Percentiles rank a stretch among this genome's conserved stretches.
These are phyloP conservation scores for Pseudocercospora fuligena DNA, from an alignment of 2,329 filamentous ascomycete species.

Conservation along the genomic window DNA sequence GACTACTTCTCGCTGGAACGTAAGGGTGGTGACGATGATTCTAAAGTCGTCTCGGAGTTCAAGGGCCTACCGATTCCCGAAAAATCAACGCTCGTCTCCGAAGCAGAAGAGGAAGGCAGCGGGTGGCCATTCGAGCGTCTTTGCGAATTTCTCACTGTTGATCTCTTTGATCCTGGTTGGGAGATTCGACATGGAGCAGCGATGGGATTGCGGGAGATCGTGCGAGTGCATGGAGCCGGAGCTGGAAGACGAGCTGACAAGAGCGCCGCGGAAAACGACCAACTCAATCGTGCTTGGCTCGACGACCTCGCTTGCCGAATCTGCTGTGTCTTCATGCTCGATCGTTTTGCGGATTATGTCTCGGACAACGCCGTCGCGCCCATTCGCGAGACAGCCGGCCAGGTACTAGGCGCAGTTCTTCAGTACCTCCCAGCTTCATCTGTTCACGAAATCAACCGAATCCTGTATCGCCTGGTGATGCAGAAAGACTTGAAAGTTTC, in stretches of 20 bases:
- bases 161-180: conserved; percentile 92
- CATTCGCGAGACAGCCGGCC: conserved; percentile 92
- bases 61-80: conserved; percentile 82
- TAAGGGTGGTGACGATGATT: conserved; percentile 79
- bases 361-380: conserved; percentile 96
- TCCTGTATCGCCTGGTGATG: conserved; percentile 89
- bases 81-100: conserved; percentile 82
- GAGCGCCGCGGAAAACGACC: conserved; percentile 73
- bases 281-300: conserved; percentile 81
- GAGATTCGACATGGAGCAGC: conserved; percentile 95
- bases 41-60: conserved; percentile 92
- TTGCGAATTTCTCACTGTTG: conserved; percentile 90
- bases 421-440: conserved; percentile 79
- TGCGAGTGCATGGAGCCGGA: conserved; percentile 87
- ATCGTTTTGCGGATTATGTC: conserved; percentile 96
- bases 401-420: conserved; percentile 86
- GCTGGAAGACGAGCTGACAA: conserved; percentile 79
- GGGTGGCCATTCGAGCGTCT: conserved; percentile 96
- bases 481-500: conserved; percentile 78
- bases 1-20: conserved; percentile 94
- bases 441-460: conserved; percentile 81
- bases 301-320: conserved; percentile 94
- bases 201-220: conserved; percentile 89
- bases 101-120: conserved; percentile 74
- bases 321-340: conserved; percentile 94